phyloP scores from a whole-genome alignment of 1,139 yeast species.

The Martiniozyma asiatica region DNA sequence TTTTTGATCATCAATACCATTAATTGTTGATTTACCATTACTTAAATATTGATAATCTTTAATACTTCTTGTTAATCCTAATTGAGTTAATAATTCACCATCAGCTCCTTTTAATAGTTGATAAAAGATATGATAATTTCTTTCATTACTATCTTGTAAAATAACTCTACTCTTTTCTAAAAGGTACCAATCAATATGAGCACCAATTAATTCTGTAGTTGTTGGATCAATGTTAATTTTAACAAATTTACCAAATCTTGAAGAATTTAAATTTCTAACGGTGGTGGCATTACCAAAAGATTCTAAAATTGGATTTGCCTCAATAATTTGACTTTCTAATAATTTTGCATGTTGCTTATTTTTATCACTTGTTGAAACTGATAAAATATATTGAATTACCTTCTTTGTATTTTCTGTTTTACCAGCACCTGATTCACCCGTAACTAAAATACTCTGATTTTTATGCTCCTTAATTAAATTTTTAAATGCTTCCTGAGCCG shows the following conservation, averaged over 20 bases:
- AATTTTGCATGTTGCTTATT: slow-evolving; percentile 15
- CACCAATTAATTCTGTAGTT: slow-evolving; percentile 66
- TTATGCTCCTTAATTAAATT: slow-evolving; percentile 58
- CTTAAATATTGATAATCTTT: slow-evolving; percentile 48
- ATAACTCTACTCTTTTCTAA: slow-evolving; percentile 91
- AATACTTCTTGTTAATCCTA: slow-evolving; percentile 36
- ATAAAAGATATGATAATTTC: slow-evolving; percentile 89
- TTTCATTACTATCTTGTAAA: slow-evolving; percentile 60
- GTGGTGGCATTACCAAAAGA: slow-evolving; percentile 98
- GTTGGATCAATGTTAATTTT: slow-evolving; percentile 49
- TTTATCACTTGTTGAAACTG: slow-evolving; percentile 39
- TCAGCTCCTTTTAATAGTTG: slow-evolving; percentile 68
- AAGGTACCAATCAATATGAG: slow-evolving; percentile 88
- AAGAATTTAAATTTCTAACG: slow-evolving; percentile 84
- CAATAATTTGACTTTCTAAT: slow-evolving; percentile 77
- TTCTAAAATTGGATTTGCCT: slow-evolving; percentile 92
- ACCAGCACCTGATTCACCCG: slow-evolving; percentile 99
- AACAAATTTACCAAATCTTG: slow-evolving; percentile 94
- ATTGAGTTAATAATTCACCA: slow-evolving; percentile 32
- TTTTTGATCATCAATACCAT: slow-evolving; percentile 62
- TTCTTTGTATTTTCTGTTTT: slow-evolving; percentile 97
- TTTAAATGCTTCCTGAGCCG: slow-evolving; percentile 79
- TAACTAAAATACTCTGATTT: slow-evolving; percentile 85
- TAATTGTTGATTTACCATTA: slow-evolving; percentile 36
- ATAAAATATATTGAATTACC: slow-evolving; percentile 83